Evolutionary conservation across 2,329 filamentous ascomycete species (phyloP).

Genomic region (Colletotrichum tropicicola): DNA sequence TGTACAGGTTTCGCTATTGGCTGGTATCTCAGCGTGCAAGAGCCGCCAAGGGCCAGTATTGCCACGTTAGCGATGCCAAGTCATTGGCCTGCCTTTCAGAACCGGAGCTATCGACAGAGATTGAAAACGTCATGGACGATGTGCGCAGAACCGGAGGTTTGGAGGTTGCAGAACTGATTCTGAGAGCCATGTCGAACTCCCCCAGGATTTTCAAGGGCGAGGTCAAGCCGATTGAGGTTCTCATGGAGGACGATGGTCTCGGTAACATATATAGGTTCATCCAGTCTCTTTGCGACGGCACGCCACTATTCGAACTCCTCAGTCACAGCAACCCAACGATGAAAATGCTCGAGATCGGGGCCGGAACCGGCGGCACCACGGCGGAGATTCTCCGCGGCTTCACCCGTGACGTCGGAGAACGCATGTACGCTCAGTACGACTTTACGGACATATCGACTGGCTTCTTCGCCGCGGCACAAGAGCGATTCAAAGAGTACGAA

Average conservation of each 20-base stretch:
- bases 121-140: background rate
- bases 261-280: conserved; percentile 1
- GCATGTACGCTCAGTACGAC: conserved; percentile 33
- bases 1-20: background rate
- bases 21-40: background rate
- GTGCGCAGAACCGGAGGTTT: background rate
- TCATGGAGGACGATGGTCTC: conserved; percentile 41
- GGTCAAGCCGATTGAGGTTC: conserved; percentile 39
- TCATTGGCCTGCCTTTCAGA: background rate
- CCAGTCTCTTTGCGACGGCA: background rate
- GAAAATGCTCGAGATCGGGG: background rate
- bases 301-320: conserved; percentile 13
- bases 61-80: background rate
- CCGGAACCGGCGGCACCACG: background rate
- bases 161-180: background rate
- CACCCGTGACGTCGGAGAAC: background rate
- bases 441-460: conserved; percentile 40
- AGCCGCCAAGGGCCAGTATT: background rate
- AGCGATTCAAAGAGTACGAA: conserved; percentile 36
- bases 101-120: background rate
- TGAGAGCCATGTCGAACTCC: conserved; percentile 18
- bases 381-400: conserved; percentile 2
- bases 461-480: conserved; percentile 36
- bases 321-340: conserved; percentile 34
- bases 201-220: conserved; percentile 32